Conservation (phyloP, 2,329 filamentous ascomycete species). For the Diaporthe helianthi region DNA sequence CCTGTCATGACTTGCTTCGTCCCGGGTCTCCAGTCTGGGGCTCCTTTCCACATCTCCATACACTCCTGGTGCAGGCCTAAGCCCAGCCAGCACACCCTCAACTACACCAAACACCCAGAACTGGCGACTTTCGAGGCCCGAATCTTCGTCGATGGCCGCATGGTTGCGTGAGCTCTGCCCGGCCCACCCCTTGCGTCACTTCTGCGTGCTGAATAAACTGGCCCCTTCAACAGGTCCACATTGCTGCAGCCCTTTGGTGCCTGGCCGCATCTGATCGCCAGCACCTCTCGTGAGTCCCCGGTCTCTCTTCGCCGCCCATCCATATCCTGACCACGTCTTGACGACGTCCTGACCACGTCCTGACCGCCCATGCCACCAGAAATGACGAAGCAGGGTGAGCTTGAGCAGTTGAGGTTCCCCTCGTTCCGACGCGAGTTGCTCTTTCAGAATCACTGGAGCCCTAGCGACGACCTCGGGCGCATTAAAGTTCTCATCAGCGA, state of each 20-base stretch:
- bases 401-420: slow-evolving; percentile 73
- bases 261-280: slow-evolving; percentile 59
- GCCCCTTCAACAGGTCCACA: slow-evolving; percentile 54
- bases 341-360: neutral
- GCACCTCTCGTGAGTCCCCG: slow-evolving; percentile 49
- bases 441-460: slow-evolving; percentile 73
- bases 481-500: slow-evolving; percentile 81
- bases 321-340: neutral
- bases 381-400: slow-evolving; percentile 63
- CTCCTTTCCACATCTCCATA: slow-evolving; percentile 74
- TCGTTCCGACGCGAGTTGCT: slow-evolving; percentile 73
- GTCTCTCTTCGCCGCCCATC: too few species aligned
- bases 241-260: slow-evolving; percentile 57
- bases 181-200: too few species aligned
- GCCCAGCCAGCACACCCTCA: slow-evolving; percentile 63
- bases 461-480: slow-evolving; percentile 73
- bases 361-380: slow-evolving; percentile 43
- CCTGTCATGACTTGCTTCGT: slow-evolving; percentile 76
- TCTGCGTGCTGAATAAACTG: neutral
- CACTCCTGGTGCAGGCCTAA: slow-evolving; percentile 74
- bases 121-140: slow-evolving; percentile 68
- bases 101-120: slow-evolving; percentile 63
- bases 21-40: slow-evolving; percentile 65
- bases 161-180: slow-evolving; percentile 62
- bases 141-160: slow-evolving; percentile 71